Evolutionary conservation across 176 grass and related monocot genomes (phyloP).

Genomic region (Calamus simplicifolius): DNA sequence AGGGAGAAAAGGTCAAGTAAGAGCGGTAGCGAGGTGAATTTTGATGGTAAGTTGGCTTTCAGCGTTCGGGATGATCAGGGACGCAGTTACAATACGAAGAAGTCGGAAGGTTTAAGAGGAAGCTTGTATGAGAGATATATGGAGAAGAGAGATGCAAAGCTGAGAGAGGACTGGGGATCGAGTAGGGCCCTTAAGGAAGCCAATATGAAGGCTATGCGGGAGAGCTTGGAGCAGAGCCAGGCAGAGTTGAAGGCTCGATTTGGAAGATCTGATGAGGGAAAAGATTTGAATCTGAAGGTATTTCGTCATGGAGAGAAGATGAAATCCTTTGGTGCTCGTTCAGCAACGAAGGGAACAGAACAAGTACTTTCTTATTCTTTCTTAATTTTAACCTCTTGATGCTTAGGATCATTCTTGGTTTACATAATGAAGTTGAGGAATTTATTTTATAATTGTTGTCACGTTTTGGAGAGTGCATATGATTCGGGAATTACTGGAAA

Average conservation of each 20-base stretch:
- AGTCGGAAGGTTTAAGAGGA: slow-evolving; percentile 16
- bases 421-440: no score
- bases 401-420: no score
- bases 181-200: slow-evolving; percentile 13
- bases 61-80: no score
- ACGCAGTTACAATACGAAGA: not conserved
- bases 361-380: not conserved
- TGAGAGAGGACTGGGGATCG: slow-evolving; percentile 16
- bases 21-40: no score
- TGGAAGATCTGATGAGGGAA: not conserved
- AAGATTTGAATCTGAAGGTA: not conserved
- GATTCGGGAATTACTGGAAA: no score
- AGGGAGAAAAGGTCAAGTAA: not conserved
- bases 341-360: not conserved
- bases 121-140: slow-evolving; percentile 49
- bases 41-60: no score
- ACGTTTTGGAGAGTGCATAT: no score
- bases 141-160: slow-evolving; percentile 48
- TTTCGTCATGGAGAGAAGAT: not conserved
- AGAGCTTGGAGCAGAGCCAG: not conserved
- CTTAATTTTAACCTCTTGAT: not conserved
- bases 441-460: no score
- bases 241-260: not conserved
- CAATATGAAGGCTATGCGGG: slow-evolving; percentile 12
- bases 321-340: slow-evolving; percentile 1